Evolutionary conservation across 2,329 filamentous ascomycete genomes (phyloP).

Genomic region (Fusarium sp.): DNA sequence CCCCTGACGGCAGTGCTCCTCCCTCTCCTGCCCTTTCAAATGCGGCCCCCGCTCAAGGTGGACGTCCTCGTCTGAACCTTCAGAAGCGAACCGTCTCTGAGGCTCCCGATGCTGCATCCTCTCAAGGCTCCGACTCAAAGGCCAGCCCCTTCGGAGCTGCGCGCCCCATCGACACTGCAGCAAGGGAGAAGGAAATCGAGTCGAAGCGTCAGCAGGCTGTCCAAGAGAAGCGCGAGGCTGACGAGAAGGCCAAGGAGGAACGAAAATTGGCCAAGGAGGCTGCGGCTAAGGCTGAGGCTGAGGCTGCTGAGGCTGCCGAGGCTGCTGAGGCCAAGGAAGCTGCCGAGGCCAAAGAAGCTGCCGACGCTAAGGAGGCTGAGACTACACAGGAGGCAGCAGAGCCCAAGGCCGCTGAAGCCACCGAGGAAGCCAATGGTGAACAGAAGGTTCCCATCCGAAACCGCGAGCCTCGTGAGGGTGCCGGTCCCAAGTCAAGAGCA

Average conservation of each 20-base stretch:
- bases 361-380: constrained; percentile 51
- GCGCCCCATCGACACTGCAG: constrained; percentile 91
- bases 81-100: constrained; percentile 93
- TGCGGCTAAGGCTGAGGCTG: constrained; percentile 62
- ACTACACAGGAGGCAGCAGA: constrained; percentile 49
- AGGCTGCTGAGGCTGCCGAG: constrained; percentile 55
- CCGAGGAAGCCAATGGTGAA: constrained; percentile 57
- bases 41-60: constrained; percentile 64
- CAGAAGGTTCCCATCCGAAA: constrained; percentile 62
- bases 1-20: constrained; percentile 81
- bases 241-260: constrained; percentile 88
- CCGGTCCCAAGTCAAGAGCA: constrained; percentile 67
- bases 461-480: constrained; percentile 60
- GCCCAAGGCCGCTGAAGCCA: constrained; percentile 31
- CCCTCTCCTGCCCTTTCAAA: constrained; percentile 77
- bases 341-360: constrained; percentile 50
- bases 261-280: constrained; percentile 73
- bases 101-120: constrained; percentile 65
- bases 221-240: constrained; percentile 87
- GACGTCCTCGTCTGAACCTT: constrained; percentile 88
- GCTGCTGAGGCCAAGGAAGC: constrained; percentile 51
- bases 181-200: constrained; percentile 90
- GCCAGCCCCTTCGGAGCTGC: constrained; percentile 95
- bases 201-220: constrained; percentile 84
- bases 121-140: constrained; percentile 78